Evolutionary conservation across 2,329 filamentous ascomycete species (phyloP).

Genomic region (Bisporella sp.): DNA sequence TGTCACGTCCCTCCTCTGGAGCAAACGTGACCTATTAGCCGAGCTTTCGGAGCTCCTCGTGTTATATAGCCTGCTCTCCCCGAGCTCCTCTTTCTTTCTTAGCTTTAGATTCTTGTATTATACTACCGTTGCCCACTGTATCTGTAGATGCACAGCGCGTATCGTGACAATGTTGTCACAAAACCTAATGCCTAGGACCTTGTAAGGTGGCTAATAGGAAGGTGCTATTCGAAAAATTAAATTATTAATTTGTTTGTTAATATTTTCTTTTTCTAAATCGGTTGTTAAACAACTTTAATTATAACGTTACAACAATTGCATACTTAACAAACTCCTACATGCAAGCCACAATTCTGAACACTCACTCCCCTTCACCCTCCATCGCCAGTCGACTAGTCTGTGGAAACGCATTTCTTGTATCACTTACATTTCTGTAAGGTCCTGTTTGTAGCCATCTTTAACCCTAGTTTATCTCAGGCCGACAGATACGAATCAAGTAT

Average conservation of each 20-base stretch:
- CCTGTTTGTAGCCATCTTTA: conserved; percentile 64
- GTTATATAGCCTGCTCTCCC: too few species aligned
- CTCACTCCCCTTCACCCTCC: conserved; percentile 39
- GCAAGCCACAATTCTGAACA: conserved; percentile 52
- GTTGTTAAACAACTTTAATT: conserved; percentile 54
- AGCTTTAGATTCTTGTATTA: too few species aligned
- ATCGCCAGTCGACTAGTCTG: conserved; percentile 36
- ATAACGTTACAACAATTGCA: conserved; percentile 55
- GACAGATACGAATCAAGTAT: conserved; percentile 61
- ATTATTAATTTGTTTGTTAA: not conserved
- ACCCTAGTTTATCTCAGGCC: conserved; percentile 55
- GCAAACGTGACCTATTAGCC: too few species aligned
- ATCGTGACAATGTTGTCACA: too few species aligned
- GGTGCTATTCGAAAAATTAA: not conserved
- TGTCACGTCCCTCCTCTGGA: too few species aligned
- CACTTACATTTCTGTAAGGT: conserved; percentile 61
- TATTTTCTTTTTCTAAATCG: conserved; percentile 42
- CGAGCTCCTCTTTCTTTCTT: too few species aligned
- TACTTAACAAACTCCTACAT: conserved; percentile 68
- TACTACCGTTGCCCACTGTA: too few species aligned
- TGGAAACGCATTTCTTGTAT: conserved; percentile 56
- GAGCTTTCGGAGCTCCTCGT: too few species aligned
- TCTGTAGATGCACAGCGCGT: too few species aligned
- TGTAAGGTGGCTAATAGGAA: too few species aligned
- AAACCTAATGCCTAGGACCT: too few species aligned